Evolutionary conservation across 2,329 filamentous ascomycete genomes (phyloP).

Genomic region (Ophiostoma australiae): DNA sequence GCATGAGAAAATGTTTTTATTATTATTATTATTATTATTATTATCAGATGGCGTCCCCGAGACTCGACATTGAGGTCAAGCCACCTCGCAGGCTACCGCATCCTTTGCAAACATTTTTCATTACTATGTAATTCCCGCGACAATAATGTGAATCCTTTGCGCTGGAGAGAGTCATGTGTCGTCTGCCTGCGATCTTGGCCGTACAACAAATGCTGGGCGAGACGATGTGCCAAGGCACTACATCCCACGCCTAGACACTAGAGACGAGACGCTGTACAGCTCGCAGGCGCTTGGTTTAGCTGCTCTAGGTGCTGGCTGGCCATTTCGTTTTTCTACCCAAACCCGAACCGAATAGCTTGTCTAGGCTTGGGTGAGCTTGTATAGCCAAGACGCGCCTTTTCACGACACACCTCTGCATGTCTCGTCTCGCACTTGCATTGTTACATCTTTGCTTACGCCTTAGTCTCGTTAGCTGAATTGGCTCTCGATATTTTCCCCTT

Average conservation of each 20-base stretch:
- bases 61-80: no score
- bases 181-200: background rate
- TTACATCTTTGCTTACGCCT: background rate
- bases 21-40: no score
- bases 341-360: background rate
- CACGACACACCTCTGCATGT: background rate
- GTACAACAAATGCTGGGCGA: background rate
- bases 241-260: background rate
- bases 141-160: background rate
- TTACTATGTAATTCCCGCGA: background rate
- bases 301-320: background rate
- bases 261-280: background rate
- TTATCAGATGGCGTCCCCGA: background rate
- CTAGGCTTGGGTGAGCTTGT: conserved; percentile 3
- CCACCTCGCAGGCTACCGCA: background rate
- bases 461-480: background rate
- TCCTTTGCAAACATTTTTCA: background rate
- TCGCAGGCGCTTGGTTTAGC: background rate
- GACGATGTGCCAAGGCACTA: background rate
- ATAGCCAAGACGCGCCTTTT: conserved; percentile 1
- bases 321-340: background rate
- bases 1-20: background rate
- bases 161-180: background rate
- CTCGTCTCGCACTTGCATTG: background rate
- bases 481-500: background rate